A percentile compares a stretch with the other conserved stretches of the same genome.
phyloP scores from a whole-genome alignment of 495 filamentous ascomycete genomes.

The Cairneyella variabilis region DNA sequence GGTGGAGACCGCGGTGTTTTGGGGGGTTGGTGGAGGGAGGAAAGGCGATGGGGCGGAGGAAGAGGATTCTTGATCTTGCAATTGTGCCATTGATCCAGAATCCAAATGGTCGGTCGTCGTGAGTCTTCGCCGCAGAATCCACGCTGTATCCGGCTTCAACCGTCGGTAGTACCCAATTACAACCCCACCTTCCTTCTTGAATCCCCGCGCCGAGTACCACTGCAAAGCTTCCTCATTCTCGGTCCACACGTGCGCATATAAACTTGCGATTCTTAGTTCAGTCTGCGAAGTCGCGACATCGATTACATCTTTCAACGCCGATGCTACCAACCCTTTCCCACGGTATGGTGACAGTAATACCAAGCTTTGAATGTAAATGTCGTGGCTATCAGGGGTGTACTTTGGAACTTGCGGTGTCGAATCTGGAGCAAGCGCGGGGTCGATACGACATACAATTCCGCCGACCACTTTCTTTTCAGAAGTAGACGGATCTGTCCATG shows the following conservation, averaged over 20 bases:
- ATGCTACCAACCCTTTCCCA: slow-evolving; percentile 69
- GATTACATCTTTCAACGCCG: slow-evolving; percentile 60
- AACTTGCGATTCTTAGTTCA: slow-evolving; percentile 29
- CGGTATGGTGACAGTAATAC: slow-evolving; percentile 81
- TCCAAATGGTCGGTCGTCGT: slow-evolving; percentile 19
- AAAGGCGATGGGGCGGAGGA: background rate
- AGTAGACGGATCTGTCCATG: slow-evolving; percentile 54
- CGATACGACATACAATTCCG: slow-evolving; percentile 78
- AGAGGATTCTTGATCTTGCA: no score
- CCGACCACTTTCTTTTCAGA: slow-evolving; percentile 62
- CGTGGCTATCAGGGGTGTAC: slow-evolving; percentile 12
- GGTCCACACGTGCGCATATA: slow-evolving; percentile 94
- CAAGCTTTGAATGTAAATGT: slow-evolving; percentile 86
- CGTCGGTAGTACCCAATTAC: slow-evolving; percentile 80
- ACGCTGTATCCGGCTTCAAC: slow-evolving; percentile 75
- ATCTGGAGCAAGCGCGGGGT: slow-evolving; percentile 37
- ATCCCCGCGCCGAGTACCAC: slow-evolving; percentile 87
- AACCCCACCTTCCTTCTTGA: slow-evolving; percentile 48
- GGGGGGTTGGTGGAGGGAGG: background rate
- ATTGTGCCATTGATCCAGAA: no score
- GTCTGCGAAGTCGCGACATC: slow-evolving; percentile 30
- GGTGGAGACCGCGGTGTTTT: background rate
- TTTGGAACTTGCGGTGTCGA: slow-evolving; percentile 16
- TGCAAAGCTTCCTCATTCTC: slow-evolving; percentile 78
- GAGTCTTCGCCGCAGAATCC: slow-evolving; percentile 53